A percentile compares a stretch with the other conserved stretches of the same genome.
phyloP scores from a whole-genome alignment of 345 rosid species.

The Populus euphratica region DNA sequence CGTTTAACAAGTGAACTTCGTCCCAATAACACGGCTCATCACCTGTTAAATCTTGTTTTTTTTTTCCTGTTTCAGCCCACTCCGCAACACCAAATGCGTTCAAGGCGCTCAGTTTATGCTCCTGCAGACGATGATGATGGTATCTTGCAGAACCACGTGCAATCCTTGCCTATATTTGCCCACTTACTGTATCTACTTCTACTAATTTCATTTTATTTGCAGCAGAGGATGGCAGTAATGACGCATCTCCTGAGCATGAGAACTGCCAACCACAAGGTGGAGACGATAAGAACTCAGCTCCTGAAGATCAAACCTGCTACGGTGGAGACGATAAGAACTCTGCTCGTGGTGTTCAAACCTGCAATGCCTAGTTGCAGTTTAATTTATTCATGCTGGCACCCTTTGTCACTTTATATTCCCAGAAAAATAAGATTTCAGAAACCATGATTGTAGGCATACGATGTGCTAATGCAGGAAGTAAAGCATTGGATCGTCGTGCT shows the following conservation, averaged over 20 bases:
- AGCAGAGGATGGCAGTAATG: conserved; percentile 2
- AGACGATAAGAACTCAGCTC: background rate
- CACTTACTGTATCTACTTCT: too few species aligned
- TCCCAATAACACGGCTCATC: background rate
- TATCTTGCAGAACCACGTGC: background rate
- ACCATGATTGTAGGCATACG: background rate
- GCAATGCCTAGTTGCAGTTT: background rate
- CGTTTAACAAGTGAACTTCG: too few species aligned
- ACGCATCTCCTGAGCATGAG: conserved; percentile 17
- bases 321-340: background rate
- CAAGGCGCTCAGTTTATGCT: conserved; percentile 74
- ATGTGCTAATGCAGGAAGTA: background rate
- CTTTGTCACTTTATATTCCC: background rate
- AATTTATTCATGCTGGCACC: background rate
- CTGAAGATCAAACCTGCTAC: conserved; percentile 6
- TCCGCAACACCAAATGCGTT: conserved; percentile 64
- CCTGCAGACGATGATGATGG: conserved; percentile 56
- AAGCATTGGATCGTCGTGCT: background rate
- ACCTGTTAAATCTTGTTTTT: background rate
- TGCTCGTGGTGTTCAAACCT: conserved; percentile 10
- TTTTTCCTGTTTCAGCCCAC: conserved; percentile 48
- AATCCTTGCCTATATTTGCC: too few species aligned
- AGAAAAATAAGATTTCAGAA: background rate
- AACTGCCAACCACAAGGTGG: background rate
- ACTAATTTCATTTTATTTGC: background rate